phyloP scores from a whole-genome alignment of 495 filamentous ascomycete species.

The Hypoxylon perforatum region DNA sequence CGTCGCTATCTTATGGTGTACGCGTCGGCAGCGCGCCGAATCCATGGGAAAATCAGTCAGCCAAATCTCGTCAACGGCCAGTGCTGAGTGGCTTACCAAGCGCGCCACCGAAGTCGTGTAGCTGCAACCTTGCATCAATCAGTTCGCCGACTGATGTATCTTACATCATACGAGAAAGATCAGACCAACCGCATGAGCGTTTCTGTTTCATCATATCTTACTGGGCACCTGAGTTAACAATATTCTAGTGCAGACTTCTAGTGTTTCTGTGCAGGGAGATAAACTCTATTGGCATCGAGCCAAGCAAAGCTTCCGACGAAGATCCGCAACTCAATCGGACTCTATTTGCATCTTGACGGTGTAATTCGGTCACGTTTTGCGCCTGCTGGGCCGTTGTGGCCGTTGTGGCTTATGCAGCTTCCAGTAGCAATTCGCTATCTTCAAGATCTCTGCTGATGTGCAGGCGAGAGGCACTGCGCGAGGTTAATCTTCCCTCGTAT shows the following conservation, averaged over 20 bases:
- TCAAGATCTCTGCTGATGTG: constrained; percentile 7
- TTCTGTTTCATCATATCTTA: background rate
- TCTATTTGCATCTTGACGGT: constrained; percentile 12
- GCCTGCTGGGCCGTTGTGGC: background rate
- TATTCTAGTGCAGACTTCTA: background rate
- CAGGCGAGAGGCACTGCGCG: constrained; percentile 8
- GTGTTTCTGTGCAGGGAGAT: background rate
- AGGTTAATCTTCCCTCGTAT: constrained; percentile 22
- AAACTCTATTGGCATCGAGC: background rate
- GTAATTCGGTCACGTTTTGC: constrained; percentile 16
- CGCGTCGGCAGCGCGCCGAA: background rate
- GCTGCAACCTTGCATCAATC: background rate
- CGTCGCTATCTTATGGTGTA: background rate
- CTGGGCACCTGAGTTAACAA: background rate
- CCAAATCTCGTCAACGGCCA: background rate
- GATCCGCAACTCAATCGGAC: constrained; percentile 34
- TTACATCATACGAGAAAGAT: constrained; percentile 16
- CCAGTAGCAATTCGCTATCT: constrained; percentile 3
- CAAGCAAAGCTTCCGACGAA: constrained; percentile 10
- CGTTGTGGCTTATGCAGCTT: background rate
- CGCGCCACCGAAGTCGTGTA: background rate
- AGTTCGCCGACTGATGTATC: constrained; percentile 3
- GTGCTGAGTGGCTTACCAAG: constrained; percentile 1
- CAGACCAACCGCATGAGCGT: constrained; percentile 6
- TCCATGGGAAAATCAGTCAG: background rate